Evolutionary conservation across 176 grass and related monocot genomes (phyloP), one percentile per base, ranked within the genome.

Genomic region (Dendrocalamus sinicus): DNA sequence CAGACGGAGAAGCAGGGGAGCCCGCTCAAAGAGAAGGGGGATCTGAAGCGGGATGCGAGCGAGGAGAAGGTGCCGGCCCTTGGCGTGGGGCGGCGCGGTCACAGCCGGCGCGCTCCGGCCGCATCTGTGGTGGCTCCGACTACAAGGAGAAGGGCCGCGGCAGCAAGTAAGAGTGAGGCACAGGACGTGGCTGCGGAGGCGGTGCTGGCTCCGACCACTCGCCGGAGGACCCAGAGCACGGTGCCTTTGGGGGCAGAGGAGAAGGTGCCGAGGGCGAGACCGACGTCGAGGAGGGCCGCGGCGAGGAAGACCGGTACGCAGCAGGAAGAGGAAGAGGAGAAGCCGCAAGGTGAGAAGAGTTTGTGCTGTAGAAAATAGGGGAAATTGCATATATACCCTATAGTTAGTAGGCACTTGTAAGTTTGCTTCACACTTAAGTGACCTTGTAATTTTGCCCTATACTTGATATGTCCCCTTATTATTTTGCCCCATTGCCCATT

Each of bases 321-420:
- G 54, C 72, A 30, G 17, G 61, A 88, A 9, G 88, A 94, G 13
- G 51, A 78, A 47, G 53, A 76, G 37, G 75, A 77, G 5, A 9
- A 55, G 20, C 2, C 28, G 6, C n/a, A 45, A 55, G 81, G 89
- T 91, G 26, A 41, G 5, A 41, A 22, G 5, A 67, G 51, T 74
- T 78, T 74, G 30, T 32, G 30, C 30, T 32, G 30, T 2, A 32
- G 30, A 32, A 32, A 32, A 32, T 32, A 2, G n/a, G n/a, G n/a
- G n/a, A n/a, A n/a, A n/a, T n/a, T n/a, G n/a, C n/a, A n/a, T n/a
- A n/a, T n/a, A n/a, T n/a, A n/a, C n/a, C n/a, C n/a, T n/a, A n/a
- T n/a, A n/a, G n/a, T n/a, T n/a, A n/a, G n/a, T n/a, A n/a, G n/a
- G n/a, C n/a, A n/a, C n/a, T n/a, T n/a, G n/a, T n/a, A n/a, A n/a